Conservation (phyloP, 164 flowering plant genomes). For the Euptelea pleiosperma region DNA sequence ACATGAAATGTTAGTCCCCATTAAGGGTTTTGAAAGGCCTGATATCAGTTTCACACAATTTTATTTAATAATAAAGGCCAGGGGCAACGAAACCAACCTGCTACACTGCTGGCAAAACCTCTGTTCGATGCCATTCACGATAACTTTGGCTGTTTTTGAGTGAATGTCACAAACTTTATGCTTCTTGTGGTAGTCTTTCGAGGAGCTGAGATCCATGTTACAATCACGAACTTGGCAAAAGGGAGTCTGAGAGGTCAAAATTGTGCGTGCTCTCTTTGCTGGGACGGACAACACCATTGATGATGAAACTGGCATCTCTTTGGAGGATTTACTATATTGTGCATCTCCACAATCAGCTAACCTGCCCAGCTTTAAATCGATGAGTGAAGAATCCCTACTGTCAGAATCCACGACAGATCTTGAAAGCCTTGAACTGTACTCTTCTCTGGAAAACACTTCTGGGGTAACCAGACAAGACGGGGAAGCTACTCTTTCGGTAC, state of each 20-base stretch:
- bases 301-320: no score
- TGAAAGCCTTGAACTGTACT: constrained; percentile 37
- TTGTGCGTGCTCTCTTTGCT: constrained; percentile 40
- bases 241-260: constrained; percentile 35
- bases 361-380: constrained; percentile 62
- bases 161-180: constrained; percentile 86
- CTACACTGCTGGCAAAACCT: constrained; percentile 85
- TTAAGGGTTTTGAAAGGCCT: no score
- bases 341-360: constrained; percentile 37
- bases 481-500: constrained; percentile 24
- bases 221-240: constrained; percentile 84
- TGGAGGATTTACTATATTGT: constrained; percentile 20
- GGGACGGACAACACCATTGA: constrained; percentile 33
- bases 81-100: constrained; percentile 38
- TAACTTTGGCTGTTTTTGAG: constrained; percentile 74
- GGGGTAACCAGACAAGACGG: constrained; percentile 17
- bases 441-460: constrained; percentile 26
- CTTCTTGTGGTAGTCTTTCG: constrained; percentile 87
- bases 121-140: constrained; percentile 73
- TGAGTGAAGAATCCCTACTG: constrained; percentile 39
- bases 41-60: no score
- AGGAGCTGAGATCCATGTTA: constrained; percentile 61
- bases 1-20: no score
- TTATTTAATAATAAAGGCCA: neutral
- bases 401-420: constrained; percentile 38